Percentiles rank a stretch among this genome's conserved stretches.
Evolutionary conservation across 2,329 filamentous ascomycete species (phyloP).

Genomic region (Arthrobotrys musiformis): DNA sequence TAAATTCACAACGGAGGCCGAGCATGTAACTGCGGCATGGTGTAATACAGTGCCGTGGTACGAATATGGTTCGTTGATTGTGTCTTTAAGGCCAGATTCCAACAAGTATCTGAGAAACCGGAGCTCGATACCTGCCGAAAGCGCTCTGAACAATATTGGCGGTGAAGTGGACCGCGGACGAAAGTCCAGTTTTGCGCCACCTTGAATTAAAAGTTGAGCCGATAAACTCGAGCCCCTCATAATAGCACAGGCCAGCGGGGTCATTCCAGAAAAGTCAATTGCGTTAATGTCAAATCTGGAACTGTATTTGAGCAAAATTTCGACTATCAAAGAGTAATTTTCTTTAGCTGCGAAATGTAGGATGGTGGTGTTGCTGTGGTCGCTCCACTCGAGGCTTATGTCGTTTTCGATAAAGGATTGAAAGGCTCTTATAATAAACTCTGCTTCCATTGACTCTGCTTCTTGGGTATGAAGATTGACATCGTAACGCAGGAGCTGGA

Average conservation of each 20-base stretch:
- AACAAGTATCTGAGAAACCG: background rate
- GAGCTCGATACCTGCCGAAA: background rate
- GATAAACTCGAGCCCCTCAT: background rate
- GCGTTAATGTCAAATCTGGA: background rate
- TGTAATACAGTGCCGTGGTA: background rate
- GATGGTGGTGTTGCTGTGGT: background rate
- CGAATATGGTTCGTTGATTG: background rate
- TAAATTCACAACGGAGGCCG: background rate
- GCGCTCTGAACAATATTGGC: background rate
- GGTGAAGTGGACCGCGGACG: background rate
- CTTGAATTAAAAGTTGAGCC: background rate
- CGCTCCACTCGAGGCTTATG: background rate
- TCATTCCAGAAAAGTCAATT: background rate
- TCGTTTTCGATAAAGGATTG: background rate
- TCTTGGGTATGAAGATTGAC: background rate
- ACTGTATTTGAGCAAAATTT: background rate
- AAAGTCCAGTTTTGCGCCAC: background rate
- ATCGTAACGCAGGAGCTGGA: background rate
- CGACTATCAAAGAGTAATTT: background rate
- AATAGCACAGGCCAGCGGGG: background rate
- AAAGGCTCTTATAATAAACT: background rate
- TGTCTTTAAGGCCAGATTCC: background rate
- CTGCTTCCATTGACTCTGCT: background rate
- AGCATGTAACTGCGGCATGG: background rate
- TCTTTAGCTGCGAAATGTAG: background rate